Conservation (phyloP, 2,329 filamentous ascomycete species). For the Claviceps arundinis region DNA sequence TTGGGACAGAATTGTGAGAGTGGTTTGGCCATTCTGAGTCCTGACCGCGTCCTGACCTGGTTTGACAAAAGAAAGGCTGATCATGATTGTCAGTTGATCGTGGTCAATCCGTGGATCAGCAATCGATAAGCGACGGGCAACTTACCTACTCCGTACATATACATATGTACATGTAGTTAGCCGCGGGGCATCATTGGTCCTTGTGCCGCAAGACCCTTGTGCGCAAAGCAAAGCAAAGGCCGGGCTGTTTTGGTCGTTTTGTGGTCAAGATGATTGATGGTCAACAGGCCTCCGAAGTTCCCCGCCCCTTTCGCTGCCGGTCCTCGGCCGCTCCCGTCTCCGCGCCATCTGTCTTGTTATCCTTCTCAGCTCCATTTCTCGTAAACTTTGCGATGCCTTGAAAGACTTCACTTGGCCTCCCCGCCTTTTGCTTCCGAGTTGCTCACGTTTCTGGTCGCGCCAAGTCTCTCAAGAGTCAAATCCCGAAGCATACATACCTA, state of each 20-base stretch:
- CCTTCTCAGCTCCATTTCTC: neutral
- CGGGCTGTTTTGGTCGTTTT: neutral
- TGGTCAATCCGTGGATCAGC: no score
- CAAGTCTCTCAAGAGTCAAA: neutral
- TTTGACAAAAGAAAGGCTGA: no score
- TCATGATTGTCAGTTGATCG: no score
- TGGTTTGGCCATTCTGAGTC: no score
- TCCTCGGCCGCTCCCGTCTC: neutral
- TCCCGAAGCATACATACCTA: neutral
- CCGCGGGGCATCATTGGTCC: neutral
- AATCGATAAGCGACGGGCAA: no score
- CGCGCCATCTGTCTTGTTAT: no score
- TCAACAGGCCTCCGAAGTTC: neutral
- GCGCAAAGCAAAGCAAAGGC: neutral
- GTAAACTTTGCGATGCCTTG: neutral
- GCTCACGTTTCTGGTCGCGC: neutral
- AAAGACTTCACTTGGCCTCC: neutral
- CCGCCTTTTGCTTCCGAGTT: neutral
- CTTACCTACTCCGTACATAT: no score
- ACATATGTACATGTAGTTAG: neutral
- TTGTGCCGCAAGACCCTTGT: neutral
- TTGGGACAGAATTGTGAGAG: no score
- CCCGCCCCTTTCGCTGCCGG: neutral
- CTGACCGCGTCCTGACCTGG: no score
- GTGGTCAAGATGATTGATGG: neutral